Percentiles rank a stretch among this genome's conserved stretches.
phyloP scores from a whole-genome alignment of 2,329 filamentous ascomycete genomes.

The Zymoseptoria tritici region DNA sequence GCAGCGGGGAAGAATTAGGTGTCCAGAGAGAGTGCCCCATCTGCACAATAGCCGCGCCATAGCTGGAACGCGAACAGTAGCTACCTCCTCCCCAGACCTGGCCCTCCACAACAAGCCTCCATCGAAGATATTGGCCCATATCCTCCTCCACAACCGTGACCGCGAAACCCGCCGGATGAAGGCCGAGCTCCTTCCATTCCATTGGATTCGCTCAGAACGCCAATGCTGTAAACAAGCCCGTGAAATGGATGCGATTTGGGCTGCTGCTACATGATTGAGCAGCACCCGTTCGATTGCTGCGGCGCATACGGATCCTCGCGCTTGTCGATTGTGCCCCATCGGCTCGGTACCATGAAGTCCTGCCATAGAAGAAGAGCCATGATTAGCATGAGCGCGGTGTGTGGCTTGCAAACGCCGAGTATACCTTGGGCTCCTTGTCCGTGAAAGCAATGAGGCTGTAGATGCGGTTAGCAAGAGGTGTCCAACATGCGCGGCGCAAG shows the following conservation, averaged over 20 bases:
- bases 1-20: background rate
- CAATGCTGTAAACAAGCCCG: conserved; percentile 17
- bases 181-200: conserved; percentile 3
- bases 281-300: conserved; percentile 88
- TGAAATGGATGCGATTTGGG: conserved; percentile 7
- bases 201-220: conserved; percentile 16
- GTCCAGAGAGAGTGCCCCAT: background rate
- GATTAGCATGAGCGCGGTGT: conserved; percentile 3
- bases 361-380: background rate
- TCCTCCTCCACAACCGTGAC: background rate
- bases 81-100: background rate
- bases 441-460: conserved; percentile 92
- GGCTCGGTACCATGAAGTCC: conserved; percentile 97
- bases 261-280: conserved; percentile 72
- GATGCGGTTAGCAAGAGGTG: conserved; percentile 7
- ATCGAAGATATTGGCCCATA: background rate
- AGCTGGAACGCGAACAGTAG: background rate
- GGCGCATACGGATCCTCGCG: conserved; percentile 97
- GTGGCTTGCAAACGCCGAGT: background rate
- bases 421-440: conserved; percentile 70
- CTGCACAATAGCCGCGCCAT: background rate
- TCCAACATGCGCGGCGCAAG: background rate
- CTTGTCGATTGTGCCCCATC: conserved; percentile 92
- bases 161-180: background rate
- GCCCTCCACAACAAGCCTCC: background rate